phyloP scores from a whole-genome alignment of 2,329 filamentous ascomycete species.

The Apiospora saccharicola region DNA sequence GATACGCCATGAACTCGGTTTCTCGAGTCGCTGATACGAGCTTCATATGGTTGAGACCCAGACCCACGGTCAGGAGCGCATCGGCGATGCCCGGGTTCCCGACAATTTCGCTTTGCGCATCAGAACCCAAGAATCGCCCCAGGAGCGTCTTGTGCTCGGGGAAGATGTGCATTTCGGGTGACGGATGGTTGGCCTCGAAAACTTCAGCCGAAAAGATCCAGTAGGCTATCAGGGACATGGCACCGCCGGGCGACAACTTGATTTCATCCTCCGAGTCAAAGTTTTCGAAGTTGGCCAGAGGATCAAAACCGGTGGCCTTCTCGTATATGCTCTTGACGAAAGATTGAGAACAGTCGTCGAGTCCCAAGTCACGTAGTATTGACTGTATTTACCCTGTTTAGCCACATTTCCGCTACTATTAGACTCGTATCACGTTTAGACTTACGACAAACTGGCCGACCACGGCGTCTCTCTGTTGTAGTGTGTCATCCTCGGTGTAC shows the following conservation, averaged over 20 bases:
- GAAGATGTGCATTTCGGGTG: conserved; percentile 64
- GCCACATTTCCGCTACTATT: conserved; percentile 27
- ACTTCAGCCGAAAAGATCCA: conserved; percentile 68
- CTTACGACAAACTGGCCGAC: conserved; percentile 76
- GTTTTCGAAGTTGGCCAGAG: conserved; percentile 56
- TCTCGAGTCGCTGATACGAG: conserved; percentile 47
- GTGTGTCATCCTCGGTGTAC: conserved; percentile 68
- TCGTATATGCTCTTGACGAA: conserved; percentile 56
- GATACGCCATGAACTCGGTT: conserved; percentile 64
- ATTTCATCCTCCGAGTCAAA: conserved; percentile 58
- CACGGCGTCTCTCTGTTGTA: conserved; percentile 69
- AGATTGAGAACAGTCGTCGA: conserved; percentile 54
- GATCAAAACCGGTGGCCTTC: conserved; percentile 51
- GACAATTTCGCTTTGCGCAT: conserved; percentile 57
- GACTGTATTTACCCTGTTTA: conserved; percentile 50
- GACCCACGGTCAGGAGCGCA: conserved; percentile 64
- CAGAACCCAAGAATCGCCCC: conserved; percentile 59
- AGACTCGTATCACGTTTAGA: conserved; percentile 29
- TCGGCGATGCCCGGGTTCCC: conserved; percentile 64
- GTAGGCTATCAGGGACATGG: conserved; percentile 66
- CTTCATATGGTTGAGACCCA: conserved; percentile 64
- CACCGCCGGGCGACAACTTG: conserved; percentile 64
- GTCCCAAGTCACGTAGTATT: conserved; percentile 67
- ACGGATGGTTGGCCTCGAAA: conserved; percentile 63
- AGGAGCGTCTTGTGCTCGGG: conserved; percentile 65